Percentiles rank a stretch among this genome's conserved stretches.
These are phyloP conservation scores for Saccharum hybrid DNA, from an alignment of 202 grass and related monocot genomes.

Conservation along the genomic window DNA sequence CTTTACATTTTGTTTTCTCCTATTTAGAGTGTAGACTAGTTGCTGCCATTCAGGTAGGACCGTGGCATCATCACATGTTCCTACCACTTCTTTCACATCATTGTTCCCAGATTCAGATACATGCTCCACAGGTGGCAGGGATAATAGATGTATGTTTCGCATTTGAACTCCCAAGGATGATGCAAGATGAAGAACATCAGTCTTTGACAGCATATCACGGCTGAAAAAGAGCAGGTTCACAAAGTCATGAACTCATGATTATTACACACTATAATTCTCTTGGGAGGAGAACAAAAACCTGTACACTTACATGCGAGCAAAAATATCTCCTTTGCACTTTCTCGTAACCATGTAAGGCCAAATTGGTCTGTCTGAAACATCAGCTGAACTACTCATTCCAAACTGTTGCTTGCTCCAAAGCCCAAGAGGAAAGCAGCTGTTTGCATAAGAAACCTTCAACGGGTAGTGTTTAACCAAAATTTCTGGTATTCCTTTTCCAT, in stretches of 20 bases:
- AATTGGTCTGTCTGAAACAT: constrained; percentile 54
- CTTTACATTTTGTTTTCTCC: constrained; percentile 66
- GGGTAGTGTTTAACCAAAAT: constrained; percentile 63
- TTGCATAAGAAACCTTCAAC: constrained; percentile 40
- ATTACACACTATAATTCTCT: constrained; percentile 26
- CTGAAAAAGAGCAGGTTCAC: constrained; percentile 53
- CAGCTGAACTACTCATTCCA: constrained; percentile 52
- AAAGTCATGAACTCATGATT: constrained; percentile 33
- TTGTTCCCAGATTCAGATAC: constrained; percentile 33
- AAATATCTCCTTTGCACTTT: constrained; percentile 94
- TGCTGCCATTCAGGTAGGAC: constrained; percentile 73
- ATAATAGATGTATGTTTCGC: constrained; percentile 76
- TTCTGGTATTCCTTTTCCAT: constrained; percentile 82
- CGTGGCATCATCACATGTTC: constrained; percentile 12
- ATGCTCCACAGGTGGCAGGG: constrained; percentile 56
- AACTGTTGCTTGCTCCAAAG: constrained; percentile 79
- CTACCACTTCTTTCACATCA: constrained; percentile 41
- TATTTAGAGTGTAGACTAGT: constrained; percentile 59
- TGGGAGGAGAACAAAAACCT: not conserved
- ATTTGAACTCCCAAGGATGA: constrained; percentile 94
- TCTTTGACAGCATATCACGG: constrained; percentile 69
- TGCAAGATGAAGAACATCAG: constrained; percentile 74
- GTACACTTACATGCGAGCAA: constrained; percentile 77
- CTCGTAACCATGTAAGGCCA: constrained; percentile 95
- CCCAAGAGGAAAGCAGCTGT: constrained; percentile 77